Evolutionary conservation across 2,329 filamentous ascomycete species (phyloP), one percentile per base, ranked within the genome.

Genomic region (Botrytis medusae): DNA sequence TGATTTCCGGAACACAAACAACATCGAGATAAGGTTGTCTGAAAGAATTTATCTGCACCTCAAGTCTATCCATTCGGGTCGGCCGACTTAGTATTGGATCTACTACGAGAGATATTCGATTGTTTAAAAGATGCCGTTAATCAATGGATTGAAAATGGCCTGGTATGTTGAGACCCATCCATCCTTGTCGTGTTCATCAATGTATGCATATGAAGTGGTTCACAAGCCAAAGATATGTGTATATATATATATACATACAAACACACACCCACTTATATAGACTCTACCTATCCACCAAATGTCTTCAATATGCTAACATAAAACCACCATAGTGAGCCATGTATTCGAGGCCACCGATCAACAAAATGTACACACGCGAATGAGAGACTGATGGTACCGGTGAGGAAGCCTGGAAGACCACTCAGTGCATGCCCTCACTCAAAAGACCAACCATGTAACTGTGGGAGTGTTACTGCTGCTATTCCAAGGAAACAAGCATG

Each of bases 341-440:
- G 91, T 81, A 93, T 93, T 77, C 89, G 91, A 79, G 91, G 91
- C 73, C 91, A 93, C 82, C 89, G 91, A 78, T 93, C 91, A 44
- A 92, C 91, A 70, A 92, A 92, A 84, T 93, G 91, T 82, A 90
- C 87, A 65, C 91, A 93, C 80, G 86, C 85, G 74, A 86, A 86
- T 76, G 90, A 92, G 77, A 88, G 91, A 74, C 83, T 92, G 48
- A 89, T 93, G 85, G 85, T 92, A 5, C 89, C 90, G 34, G 91
- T 93, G 25, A 88, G 91, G 75, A 93, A 93, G 79, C 91, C 91
- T 25, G 91, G 91, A 29, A 86, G 91, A 68, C 91, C 91, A 14
- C 82, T 93, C 72, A 92, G 90, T 81, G 87, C 87, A 71, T 93
- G 91, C 78, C 90, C 91, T 71, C 91, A 93, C 77, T 87, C 89